These are phyloP conservation scores for Fraxinus quadrangulata DNA, from an alignment of 257 asterid species.

Conservation along the genomic window DNA sequence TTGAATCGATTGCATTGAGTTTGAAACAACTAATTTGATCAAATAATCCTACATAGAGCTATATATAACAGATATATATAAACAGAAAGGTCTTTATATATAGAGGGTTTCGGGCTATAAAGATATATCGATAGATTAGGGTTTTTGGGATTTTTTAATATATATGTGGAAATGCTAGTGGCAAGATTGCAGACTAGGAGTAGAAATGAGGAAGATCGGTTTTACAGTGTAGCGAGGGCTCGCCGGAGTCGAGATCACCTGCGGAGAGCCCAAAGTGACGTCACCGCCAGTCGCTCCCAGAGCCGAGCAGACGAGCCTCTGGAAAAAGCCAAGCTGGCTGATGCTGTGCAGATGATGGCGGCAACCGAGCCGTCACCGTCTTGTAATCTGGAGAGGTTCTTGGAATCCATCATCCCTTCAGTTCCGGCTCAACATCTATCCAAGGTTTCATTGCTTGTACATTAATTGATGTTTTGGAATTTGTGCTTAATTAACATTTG, in stretches of 20 bases:
- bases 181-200: conserved; percentile 85
- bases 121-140: conserved; percentile 30
- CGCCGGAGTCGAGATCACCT: conserved; percentile 63
- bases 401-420: conserved; percentile 79
- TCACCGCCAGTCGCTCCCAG: conserved; percentile 29
- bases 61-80: background rate
- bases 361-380: conserved; percentile 33
- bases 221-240: conserved; percentile 77
- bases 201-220: conserved; percentile 81
- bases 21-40: background rate
- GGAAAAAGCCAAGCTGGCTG: conserved; percentile 37
- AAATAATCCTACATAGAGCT: conserved; percentile 6
- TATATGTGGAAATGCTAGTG: conserved; percentile 56
- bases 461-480: background rate
- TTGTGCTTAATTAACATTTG: background rate
- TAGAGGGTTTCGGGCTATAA: conserved; percentile 24
- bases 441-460: conserved; percentile 47
- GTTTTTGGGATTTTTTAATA: conserved; percentile 28
- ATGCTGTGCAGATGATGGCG: conserved; percentile 17
- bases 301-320: conserved; percentile 45
- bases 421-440: conserved; percentile 70
- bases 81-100: background rate
- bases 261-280: conserved; percentile 34
- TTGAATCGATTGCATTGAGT: background rate
- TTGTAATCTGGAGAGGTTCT: conserved; percentile 77